These are phyloP conservation scores for Chiua virens DNA, from an alignment of 768 basidiomycete species.

Conservation along the genomic window DNA sequence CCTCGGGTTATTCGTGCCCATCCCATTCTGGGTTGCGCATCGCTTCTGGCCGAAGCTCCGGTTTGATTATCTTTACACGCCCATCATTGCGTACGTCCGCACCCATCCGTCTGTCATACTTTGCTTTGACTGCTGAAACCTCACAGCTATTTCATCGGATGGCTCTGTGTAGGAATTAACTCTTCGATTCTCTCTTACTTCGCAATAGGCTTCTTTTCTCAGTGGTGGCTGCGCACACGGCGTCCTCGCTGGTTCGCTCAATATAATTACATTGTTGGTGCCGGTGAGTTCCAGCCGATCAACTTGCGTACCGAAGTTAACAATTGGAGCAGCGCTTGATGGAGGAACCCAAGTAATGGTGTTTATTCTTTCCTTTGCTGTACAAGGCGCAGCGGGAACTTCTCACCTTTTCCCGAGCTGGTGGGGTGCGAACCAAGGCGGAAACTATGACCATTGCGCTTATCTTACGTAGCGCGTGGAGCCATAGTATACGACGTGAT, in stretches of 20 bases:
- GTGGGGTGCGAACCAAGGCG: constrained; percentile 59
- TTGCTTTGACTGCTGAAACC: constrained; percentile 6
- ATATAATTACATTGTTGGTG: constrained; percentile 68
- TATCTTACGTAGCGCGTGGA: constrained; percentile 13
- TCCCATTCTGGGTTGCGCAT: constrained; percentile 44
- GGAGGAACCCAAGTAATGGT: constrained; percentile 52
- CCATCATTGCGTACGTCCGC: constrained; percentile 27
- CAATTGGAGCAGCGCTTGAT: constrained; percentile 30
- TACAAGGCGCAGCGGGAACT: constrained; percentile 51
- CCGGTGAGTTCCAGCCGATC: constrained; percentile 33
- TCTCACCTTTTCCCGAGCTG: constrained; percentile 52
- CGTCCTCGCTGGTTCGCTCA: constrained; percentile 66
- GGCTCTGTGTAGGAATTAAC: constrained; percentile 54
- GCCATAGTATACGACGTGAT: no score
- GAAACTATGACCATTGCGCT: constrained; percentile 35
- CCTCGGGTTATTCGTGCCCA: constrained; percentile 35
- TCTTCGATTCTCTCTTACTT: constrained; percentile 49
- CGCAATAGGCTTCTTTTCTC: constrained; percentile 55
- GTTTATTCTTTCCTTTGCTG: constrained; percentile 49
- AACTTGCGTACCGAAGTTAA: neutral
- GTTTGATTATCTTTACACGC: constrained; percentile 33
- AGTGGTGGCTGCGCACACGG: constrained; percentile 56
- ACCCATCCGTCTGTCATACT: neutral
- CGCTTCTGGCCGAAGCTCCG: constrained; percentile 34
- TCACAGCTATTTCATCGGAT: constrained; percentile 38